These are phyloP conservation scores for Solanum chacoense DNA, from an alignment of 305 asterid genomes.

Conservation along the genomic window DNA sequence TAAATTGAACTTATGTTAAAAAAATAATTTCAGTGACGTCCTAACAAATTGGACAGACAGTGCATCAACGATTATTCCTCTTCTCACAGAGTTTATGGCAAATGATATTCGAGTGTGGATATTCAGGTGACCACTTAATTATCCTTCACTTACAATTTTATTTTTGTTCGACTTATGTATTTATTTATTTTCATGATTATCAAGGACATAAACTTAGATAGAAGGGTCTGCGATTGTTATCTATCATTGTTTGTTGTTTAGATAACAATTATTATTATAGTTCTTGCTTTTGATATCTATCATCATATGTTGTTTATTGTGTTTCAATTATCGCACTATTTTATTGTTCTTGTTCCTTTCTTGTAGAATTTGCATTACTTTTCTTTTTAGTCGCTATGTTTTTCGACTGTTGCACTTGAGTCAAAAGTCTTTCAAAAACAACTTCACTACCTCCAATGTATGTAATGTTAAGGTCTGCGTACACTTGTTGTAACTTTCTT, in stretches of 20 bases:
- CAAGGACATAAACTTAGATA: too few species aligned
- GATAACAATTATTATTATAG: background rate
- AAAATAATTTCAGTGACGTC: constrained; percentile 20
- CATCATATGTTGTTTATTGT: background rate
- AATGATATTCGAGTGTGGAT: constrained; percentile 66
- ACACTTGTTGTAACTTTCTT: background rate
- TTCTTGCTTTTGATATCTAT: too few species aligned
- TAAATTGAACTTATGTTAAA: background rate
- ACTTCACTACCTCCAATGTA: background rate
- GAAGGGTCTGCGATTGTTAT: background rate
- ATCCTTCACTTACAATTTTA: background rate
- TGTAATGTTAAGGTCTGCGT: background rate
- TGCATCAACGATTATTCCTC: constrained; percentile 47
- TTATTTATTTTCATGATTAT: background rate
- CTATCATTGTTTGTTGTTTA: too few species aligned
- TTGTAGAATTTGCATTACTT: background rate
- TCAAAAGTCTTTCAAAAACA: background rate
- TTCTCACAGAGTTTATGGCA: constrained; percentile 41
- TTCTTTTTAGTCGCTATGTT: background rate
- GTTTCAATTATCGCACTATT: background rate
- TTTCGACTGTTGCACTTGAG: background rate
- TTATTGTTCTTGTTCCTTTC: too few species aligned
- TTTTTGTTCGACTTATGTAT: background rate
- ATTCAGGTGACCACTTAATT: constrained; percentile 33
- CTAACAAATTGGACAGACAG: constrained; percentile 45